phyloP scores from a whole-genome alignment of 164 flowering plant genomes.

The Brasenia schreberi region DNA sequence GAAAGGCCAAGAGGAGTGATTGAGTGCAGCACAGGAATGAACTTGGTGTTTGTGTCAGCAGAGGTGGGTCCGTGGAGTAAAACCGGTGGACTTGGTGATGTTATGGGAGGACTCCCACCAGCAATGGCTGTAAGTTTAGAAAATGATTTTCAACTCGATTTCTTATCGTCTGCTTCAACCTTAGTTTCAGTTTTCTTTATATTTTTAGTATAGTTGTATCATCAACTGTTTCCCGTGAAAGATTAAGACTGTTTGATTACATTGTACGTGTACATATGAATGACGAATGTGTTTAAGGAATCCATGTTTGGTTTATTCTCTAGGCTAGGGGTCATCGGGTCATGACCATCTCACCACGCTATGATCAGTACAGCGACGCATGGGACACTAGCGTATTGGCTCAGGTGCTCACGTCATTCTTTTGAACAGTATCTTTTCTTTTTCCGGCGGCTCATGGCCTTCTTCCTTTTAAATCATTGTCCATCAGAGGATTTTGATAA shows the following conservation, averaged over 20 bases:
- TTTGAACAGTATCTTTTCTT: no score
- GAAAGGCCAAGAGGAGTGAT: constrained; percentile 10
- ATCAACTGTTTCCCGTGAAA: no score
- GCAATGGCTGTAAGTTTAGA: constrained; percentile 46
- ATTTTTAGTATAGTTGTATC: no score
- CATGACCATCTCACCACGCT: constrained; percentile 83
- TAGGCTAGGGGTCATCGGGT: constrained; percentile 92
- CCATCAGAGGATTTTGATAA: background rate
- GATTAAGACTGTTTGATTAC: no score
- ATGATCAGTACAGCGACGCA: constrained; percentile 90
- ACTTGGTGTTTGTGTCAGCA: constrained; percentile 35
- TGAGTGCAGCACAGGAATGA: constrained; percentile 36
- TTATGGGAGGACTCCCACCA: constrained; percentile 72
- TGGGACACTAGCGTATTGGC: constrained; percentile 72
- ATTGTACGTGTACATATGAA: no score
- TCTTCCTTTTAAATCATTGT: no score
- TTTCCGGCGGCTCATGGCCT: background rate
- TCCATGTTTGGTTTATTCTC: constrained; percentile 2
- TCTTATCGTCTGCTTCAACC: no score
- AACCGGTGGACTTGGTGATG: constrained; percentile 90
- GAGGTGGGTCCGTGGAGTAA: constrained; percentile 83
- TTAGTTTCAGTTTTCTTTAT: no score
- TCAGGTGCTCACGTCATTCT: constrained; percentile 29
- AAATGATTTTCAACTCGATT: no score
- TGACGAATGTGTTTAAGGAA: no score